Conservation (phyloP, 2,329 filamentous ascomycete genomes). For the Pyrenochaeta sp. region DNA sequence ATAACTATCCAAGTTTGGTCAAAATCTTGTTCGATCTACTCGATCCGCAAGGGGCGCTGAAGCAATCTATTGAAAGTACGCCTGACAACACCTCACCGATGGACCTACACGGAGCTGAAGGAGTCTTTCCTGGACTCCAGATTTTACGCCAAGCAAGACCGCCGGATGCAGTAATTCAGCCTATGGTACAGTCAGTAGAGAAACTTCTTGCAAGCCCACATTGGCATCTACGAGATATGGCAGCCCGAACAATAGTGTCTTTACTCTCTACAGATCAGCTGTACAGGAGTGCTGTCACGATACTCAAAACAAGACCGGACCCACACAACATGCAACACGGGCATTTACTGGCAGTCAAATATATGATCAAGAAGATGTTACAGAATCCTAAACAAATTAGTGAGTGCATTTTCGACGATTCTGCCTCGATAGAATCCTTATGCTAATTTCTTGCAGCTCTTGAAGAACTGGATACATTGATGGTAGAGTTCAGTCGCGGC, state of each 20-base stretch:
- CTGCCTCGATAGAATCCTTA: not conserved
- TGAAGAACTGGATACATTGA: conserved; percentile 23
- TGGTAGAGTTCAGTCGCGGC: conserved; percentile 26
- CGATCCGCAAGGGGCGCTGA: conserved; percentile 36
- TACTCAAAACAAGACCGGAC: conserved; percentile 22
- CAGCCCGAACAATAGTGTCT: conserved; percentile 70
- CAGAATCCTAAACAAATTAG: conserved; percentile 15
- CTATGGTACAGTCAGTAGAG: conserved; percentile 67
- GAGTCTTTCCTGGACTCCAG: conserved; percentile 84
- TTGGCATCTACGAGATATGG: conserved; percentile 85
- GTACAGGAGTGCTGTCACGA: conserved; percentile 24
- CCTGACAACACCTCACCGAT: conserved; percentile 35
- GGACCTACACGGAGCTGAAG: conserved; percentile 61
- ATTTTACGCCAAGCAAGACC: conserved; percentile 77
- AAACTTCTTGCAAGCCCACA: conserved; percentile 72
- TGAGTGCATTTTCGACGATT: conserved; percentile 7
- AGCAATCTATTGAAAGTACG: conserved; percentile 32
- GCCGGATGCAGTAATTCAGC: conserved; percentile 63
- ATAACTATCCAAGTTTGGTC: conserved; percentile 72
- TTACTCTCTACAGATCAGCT: conserved; percentile 39
- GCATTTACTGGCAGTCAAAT: conserved; percentile 40
- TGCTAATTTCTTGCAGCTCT: conserved; percentile 19
- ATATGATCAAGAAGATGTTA: conserved; percentile 37
- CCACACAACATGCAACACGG: conserved; percentile 43
- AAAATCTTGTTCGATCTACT: conserved; percentile 71